Percentiles rank a stretch among this genome's conserved stretches.
These are phyloP conservation scores for Backusella morwellensis DNA, from an alignment of 192 early-diverging fungal genomes.

Conservation along the genomic window DNA sequence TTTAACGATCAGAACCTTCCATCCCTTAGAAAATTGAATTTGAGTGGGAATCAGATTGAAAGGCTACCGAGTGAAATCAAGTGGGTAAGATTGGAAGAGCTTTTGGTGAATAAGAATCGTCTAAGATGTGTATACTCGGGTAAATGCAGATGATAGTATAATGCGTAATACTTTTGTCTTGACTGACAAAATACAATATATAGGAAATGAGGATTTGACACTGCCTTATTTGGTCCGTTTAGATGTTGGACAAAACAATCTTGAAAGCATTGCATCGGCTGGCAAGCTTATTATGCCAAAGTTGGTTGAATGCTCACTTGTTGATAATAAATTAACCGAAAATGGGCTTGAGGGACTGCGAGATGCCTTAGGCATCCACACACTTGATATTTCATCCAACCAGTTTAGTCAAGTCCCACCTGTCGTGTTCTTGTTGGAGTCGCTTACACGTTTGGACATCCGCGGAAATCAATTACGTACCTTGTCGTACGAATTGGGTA, in stretches of 20 bases:
- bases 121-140: slow-evolving; percentile 1
- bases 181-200: not conserved
- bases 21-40: slow-evolving; percentile 8
- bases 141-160: not conserved
- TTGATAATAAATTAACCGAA: slow-evolving; percentile 35
- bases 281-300: slow-evolving; percentile 26
- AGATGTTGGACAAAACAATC: slow-evolving; percentile 31
- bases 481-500: slow-evolving; percentile 45
- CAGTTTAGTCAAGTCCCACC: slow-evolving; percentile 40
- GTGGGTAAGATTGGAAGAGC: slow-evolving; percentile 9
- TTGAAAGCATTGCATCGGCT: slow-evolving; percentile 24
- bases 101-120: slow-evolving; percentile 1
- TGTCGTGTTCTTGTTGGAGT: slow-evolving; percentile 32
- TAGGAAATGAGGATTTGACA: not conserved
- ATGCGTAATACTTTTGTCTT: not conserved
- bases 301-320: slow-evolving; percentile 45
- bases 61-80: slow-evolving; percentile 28
- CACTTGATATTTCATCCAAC: slow-evolving; percentile 46
- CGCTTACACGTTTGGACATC: slow-evolving; percentile 49
- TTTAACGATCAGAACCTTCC: not conserved
- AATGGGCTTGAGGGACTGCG: slow-evolving; percentile 29
- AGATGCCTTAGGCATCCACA: slow-evolving; percentile 33
- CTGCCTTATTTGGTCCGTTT: slow-evolving; percentile 18
- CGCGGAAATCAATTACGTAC: slow-evolving; percentile 42
- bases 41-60: slow-evolving; percentile 13